A percentile compares a stretch with the other conserved stretches of the same genome.
phyloP scores from a whole-genome alignment of 2,329 filamentous ascomycete species.

The Botrytis medusae region DNA sequence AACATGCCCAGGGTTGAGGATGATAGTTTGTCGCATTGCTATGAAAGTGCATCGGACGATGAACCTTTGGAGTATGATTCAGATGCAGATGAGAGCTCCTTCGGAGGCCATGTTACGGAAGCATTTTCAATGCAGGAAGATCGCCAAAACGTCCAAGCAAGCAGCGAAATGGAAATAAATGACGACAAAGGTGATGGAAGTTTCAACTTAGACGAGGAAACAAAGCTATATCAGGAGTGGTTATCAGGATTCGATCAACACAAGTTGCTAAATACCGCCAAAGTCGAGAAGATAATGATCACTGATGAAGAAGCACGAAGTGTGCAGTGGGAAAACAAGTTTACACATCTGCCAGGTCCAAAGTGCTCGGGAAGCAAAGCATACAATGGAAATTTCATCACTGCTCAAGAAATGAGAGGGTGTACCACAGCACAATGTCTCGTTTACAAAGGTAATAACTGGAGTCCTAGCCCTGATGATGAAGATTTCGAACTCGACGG shows the following conservation, averaged over 20 bases:
- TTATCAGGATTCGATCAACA: neutral
- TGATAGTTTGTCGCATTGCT: neutral
- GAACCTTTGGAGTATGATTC: neutral
- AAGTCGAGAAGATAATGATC: neutral
- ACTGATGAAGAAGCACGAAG: neutral
- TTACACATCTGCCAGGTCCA: neutral
- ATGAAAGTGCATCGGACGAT: neutral
- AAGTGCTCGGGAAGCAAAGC: neutral
- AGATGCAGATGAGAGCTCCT: neutral
- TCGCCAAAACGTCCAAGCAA: neutral
- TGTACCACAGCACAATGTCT: neutral
- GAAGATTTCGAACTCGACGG: neutral
- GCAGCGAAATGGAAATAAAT: neutral
- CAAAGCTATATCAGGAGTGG: neutral
- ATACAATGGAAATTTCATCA: neutral
- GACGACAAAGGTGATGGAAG: accelerated
- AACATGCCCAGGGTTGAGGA: neutral
- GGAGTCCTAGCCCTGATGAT: neutral
- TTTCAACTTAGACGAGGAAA: neutral
- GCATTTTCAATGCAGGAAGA: neutral
- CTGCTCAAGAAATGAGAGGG: neutral
- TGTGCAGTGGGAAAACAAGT: neutral
- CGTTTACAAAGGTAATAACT: neutral
- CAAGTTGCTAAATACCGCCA: neutral
- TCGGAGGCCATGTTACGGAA: neutral